Conservation (phyloP, 257 asterid genomes). For the Penstemon davidsonii region DNA sequence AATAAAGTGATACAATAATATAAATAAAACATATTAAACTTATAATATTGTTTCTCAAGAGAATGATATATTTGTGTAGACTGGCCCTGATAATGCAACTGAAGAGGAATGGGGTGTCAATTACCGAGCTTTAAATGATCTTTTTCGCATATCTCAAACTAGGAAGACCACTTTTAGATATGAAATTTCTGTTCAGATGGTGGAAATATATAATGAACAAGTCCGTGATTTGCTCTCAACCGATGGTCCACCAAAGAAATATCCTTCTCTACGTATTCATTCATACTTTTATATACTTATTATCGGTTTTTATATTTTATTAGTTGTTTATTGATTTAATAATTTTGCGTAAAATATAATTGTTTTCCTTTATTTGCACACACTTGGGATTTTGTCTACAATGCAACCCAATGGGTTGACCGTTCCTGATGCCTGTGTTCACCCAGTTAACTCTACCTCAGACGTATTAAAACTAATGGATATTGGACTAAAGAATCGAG, state of each 20-base stretch:
- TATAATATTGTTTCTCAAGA: slow-evolving; percentile 22
- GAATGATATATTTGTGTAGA: slow-evolving; percentile 42
- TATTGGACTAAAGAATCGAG: slow-evolving; percentile 80
- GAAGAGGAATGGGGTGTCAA: slow-evolving; percentile 96
- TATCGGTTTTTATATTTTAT: background rate
- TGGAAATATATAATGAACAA: slow-evolving; percentile 94
- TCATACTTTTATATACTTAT: background rate
- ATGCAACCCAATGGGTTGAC: slow-evolving; percentile 75
- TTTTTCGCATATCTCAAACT: slow-evolving; percentile 66
- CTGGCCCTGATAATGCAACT: slow-evolving; percentile 81
- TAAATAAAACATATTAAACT: background rate
- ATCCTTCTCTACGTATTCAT: slow-evolving; percentile 49
- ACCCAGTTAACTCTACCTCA: slow-evolving; percentile 53
- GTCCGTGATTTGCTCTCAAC: slow-evolving; percentile 88
- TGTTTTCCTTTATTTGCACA: slow-evolving; percentile 75
- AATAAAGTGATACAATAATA: background rate
- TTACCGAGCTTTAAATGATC: slow-evolving; percentile 84
- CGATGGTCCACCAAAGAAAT: slow-evolving; percentile 68
- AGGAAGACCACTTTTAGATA: slow-evolving; percentile 56
- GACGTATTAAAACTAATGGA: slow-evolving; percentile 81
- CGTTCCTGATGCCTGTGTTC: slow-evolving; percentile 87
- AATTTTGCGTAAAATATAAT: slow-evolving; percentile 1
- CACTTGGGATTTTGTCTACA: slow-evolving; percentile 76
- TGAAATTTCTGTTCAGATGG: slow-evolving; percentile 90
- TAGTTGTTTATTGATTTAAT: background rate